These are phyloP conservation scores for Rhynchosporium agropyri DNA, from an alignment of 2,329 filamentous ascomycete species.

Conservation along the genomic window DNA sequence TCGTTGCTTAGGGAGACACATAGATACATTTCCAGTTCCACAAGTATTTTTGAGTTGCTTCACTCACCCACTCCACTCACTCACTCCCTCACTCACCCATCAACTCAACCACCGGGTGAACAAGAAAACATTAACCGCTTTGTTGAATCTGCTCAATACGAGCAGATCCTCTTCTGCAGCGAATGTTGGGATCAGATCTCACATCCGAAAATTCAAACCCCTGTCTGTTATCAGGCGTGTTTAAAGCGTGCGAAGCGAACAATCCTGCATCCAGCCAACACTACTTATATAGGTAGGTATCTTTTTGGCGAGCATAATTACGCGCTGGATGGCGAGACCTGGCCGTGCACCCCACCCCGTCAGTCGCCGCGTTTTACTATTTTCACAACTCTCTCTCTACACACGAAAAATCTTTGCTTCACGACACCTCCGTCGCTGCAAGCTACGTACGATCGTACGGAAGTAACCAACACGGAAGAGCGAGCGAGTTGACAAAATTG, in stretches of 20 bases:
- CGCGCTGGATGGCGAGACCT: constrained; percentile 7
- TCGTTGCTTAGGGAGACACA: too few relatives aligned
- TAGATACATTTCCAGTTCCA: too few relatives aligned
- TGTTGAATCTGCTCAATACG: too few relatives aligned
- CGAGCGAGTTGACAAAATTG: neutral
- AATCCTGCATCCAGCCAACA: neutral
- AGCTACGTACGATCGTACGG: too few relatives aligned
- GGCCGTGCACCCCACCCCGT: neutral
- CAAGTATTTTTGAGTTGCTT: too few relatives aligned
- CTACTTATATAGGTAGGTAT: neutral
- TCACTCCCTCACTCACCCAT: neutral
- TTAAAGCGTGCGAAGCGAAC: constrained; percentile 14
- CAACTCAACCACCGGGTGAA: constrained; percentile 2
- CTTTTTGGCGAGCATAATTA: constrained; percentile 26
- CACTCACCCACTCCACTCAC: neutral
- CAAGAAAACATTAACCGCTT: neutral
- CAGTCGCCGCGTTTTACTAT: constrained; percentile 3
- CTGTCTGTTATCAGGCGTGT: constrained; percentile 13
- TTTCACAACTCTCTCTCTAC: neutral
- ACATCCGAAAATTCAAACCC: neutral
- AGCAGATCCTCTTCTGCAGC: too few relatives aligned
- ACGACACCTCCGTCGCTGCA: neutral
- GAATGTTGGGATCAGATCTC: too few relatives aligned
- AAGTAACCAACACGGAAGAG: too few relatives aligned
- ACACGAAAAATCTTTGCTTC: neutral